Evolutionary conservation across 352 stramenopile genomes (phyloP).

Genomic region (Aphanomyces astaci): DNA sequence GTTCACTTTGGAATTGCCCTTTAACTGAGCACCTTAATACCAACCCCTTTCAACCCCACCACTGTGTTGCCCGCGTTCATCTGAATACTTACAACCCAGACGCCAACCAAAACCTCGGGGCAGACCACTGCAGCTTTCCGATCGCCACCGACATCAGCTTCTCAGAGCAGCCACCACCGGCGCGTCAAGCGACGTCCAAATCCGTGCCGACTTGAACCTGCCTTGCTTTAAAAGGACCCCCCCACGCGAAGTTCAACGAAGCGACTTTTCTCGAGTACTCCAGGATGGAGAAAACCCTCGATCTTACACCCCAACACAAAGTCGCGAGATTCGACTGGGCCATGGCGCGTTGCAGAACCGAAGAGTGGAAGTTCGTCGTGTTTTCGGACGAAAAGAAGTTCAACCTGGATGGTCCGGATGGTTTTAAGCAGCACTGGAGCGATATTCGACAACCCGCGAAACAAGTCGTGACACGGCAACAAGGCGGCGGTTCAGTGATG

Average conservation of each 20-base stretch:
- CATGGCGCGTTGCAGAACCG: neutral
- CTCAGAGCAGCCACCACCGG: neutral
- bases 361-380: neutral
- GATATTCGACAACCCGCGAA: neutral
- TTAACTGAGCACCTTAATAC: too few relatives aligned
- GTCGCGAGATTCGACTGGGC: neutral
- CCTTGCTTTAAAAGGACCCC: neutral
- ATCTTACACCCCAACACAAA: neutral
- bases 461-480: neutral
- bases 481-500: constrained; percentile 25
- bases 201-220: neutral
- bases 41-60: too few relatives aligned
- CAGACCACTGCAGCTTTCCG: neutral
- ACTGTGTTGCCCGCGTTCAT: too few relatives aligned
- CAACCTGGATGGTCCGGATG: constrained; percentile 3
- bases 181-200: neutral
- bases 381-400: constrained; percentile 16
- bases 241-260: neutral
- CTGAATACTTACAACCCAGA: neutral
- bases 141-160: neutral
- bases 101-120: neutral
- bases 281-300: neutral
- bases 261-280: neutral
- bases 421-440: neutral
- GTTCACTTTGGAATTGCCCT: too few relatives aligned